Conservation (phyloP, 192 early-diverging fungal genomes). For the Entomortierella beljakovae region DNA sequence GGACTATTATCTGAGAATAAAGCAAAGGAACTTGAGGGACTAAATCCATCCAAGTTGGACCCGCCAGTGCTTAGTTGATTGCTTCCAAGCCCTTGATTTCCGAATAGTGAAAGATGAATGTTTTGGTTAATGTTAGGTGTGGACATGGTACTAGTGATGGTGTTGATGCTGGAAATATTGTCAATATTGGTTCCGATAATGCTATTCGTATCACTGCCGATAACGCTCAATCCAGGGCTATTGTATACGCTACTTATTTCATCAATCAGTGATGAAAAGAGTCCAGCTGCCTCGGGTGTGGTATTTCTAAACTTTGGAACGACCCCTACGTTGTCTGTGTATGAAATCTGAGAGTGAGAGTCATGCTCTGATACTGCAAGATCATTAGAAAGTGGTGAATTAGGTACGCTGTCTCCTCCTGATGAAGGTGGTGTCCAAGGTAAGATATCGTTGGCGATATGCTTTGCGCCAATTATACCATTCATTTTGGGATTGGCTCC, state of each 20-base stretch:
- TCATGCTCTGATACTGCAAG: constrained; percentile 36
- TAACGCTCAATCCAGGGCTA: not conserved
- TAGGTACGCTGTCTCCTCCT: constrained; percentile 44
- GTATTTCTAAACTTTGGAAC: constrained; percentile 28
- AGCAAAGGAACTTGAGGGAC: constrained; percentile 21
- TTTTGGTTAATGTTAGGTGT: not conserved
- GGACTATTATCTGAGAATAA: constrained; percentile 23
- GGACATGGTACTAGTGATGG: not conserved
- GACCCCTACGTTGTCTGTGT: constrained; percentile 34
- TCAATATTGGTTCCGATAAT: not conserved
- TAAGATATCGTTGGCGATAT: constrained; percentile 19
- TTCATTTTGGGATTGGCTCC: not conserved
- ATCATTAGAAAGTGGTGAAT: constrained; percentile 29
- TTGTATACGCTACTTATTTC: constrained; percentile 25
- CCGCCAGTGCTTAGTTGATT: not conserved
- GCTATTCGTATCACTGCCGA: not conserved
- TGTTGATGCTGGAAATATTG: no score
- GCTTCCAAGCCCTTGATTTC: not conserved
- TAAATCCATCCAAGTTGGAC: not conserved
- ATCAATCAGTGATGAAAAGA: constrained; percentile 41
- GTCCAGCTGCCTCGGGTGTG: constrained; percentile 28
- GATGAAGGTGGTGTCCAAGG: constrained; percentile 53
- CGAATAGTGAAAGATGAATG: not conserved
- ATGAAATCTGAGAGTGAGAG: not conserved
- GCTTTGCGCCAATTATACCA: constrained; percentile 15